Evolutionary conservation across 257 asterid genomes (phyloP).

Genomic region (Gardenia jasminoides): DNA sequence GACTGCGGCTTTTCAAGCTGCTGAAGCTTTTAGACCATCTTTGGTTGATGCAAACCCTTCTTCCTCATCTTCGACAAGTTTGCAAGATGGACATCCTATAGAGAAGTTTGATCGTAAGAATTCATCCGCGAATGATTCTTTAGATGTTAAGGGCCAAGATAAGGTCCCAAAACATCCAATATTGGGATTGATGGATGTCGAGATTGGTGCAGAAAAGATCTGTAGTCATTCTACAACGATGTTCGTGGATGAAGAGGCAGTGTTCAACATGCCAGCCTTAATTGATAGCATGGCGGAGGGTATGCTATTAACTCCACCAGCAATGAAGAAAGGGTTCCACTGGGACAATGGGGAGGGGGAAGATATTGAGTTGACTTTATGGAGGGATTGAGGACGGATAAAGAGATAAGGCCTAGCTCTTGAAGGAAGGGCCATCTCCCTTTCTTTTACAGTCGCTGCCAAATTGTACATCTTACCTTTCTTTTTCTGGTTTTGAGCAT

Average conservation of each 20-base stretch:
- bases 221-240: background rate
- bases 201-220: background rate
- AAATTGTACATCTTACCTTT: background rate
- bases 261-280: slow-evolving; percentile 67
- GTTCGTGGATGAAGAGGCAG: slow-evolving; percentile 62
- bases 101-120: background rate
- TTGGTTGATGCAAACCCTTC: background rate
- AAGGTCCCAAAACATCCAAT: background rate
- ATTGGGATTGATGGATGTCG: background rate
- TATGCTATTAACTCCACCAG: slow-evolving; percentile 70
- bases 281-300: slow-evolving; percentile 86
- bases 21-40: slow-evolving; percentile 18
- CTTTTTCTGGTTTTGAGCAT: background rate
- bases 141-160: background rate
- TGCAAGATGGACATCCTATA: background rate
- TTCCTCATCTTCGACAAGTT: background rate
- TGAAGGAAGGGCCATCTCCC: background rate
- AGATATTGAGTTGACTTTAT: slow-evolving; percentile 38
- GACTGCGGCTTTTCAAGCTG: slow-evolving; percentile 32
- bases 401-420: no score
- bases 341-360: slow-evolving; percentile 36
- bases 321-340: slow-evolving; percentile 55
- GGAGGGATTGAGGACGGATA: slow-evolving; percentile 32
- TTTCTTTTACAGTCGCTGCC: no score
- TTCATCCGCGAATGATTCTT: background rate